Evolutionary conservation across 495 filamentous ascomycete genomes (phyloP).

Genomic region (Cercophora samala): DNA sequence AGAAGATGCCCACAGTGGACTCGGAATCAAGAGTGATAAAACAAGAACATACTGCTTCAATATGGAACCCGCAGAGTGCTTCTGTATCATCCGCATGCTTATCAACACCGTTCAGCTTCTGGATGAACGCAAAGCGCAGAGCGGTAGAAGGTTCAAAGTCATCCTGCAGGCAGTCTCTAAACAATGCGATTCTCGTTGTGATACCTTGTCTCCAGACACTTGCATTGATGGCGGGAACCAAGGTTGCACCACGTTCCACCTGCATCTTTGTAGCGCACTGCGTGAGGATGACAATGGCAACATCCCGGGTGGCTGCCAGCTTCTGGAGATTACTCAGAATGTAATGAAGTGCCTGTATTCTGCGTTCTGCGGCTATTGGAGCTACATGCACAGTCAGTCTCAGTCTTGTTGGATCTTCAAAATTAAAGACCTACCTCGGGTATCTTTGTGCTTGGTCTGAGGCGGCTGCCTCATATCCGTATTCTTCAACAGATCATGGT

Average conservation of each 20-base stretch:
- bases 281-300: conserved; percentile 67
- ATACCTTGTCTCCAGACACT: conserved; percentile 69
- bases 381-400: conserved; percentile 27
- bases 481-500: conserved; percentile 62
- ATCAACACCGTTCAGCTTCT: conserved; percentile 45
- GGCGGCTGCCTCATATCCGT: background rate
- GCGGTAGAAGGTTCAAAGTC: conserved; percentile 27
- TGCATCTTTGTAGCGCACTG: conserved; percentile 69
- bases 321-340: conserved; percentile 54
- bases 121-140: conserved; percentile 41
- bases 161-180: conserved; percentile 56
- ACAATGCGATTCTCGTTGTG: conserved; percentile 64
- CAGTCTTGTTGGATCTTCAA: background rate
- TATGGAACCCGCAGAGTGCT: conserved; percentile 39
- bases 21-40: background rate
- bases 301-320: conserved; percentile 62
- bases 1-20: conserved; percentile 7
- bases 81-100: conserved; percentile 23
- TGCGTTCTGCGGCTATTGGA: conserved; percentile 34
- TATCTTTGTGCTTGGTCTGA: background rate
- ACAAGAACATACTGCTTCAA: conserved; percentile 36
- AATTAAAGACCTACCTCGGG: background rate
- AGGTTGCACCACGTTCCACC: conserved; percentile 55
- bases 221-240: conserved; percentile 65
- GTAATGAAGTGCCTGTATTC: conserved; percentile 45